Base-by-base conservation (phyloP, 306 rosid genomes). In the Adenanthera pavonina region DNA sequence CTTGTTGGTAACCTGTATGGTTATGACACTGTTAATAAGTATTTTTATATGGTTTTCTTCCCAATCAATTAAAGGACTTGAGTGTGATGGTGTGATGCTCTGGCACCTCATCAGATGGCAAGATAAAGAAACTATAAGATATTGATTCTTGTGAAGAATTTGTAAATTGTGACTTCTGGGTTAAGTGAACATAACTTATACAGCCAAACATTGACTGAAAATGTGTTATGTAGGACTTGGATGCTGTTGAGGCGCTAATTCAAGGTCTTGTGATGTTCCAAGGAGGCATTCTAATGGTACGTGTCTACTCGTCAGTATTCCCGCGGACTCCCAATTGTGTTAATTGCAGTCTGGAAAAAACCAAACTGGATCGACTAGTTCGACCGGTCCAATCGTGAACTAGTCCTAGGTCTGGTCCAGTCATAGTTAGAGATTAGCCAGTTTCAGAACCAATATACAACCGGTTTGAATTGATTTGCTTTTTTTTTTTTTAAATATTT, bases 211-310 rank as follows among this genome's bases (percentile, higher is more conserved):
- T 44, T 85, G 79, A 86, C 68, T 16, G 71, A 14, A 54, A 74
- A 47, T 78, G 52, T 76, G 48, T 83, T 72, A 17, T 89, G 79
- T 76, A 96, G 99, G 99, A 96, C 72, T 91, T 96, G 95, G 99
- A 96, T 82, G 99, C 99, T 62, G 99, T 96, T 81, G 98, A 96
- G 89, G 99, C 99, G 67, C 92, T 93, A n/a, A 96, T 96, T 73
- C 99, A 96, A 88, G 99, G 99, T 69, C 99, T 96, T 73, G 99
- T 94, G 35, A 20, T 96, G 85, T 96, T 92, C 80, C 99, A 96
- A 91, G 99, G 99, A 87, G 99, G 99, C 89, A 94, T 96, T 91
- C 97, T 96, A 83, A 96, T 93, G 98, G 99, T 96, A 93, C 44
- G 54, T 38, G 38, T 48, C 36, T 48, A n/a, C 59, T 12, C 4